Evolutionary conservation across 2,329 filamentous ascomycete genomes (phyloP), one percentile per base, ranked within the genome.

Genomic region (Ceratocystis colombiana): DNA sequence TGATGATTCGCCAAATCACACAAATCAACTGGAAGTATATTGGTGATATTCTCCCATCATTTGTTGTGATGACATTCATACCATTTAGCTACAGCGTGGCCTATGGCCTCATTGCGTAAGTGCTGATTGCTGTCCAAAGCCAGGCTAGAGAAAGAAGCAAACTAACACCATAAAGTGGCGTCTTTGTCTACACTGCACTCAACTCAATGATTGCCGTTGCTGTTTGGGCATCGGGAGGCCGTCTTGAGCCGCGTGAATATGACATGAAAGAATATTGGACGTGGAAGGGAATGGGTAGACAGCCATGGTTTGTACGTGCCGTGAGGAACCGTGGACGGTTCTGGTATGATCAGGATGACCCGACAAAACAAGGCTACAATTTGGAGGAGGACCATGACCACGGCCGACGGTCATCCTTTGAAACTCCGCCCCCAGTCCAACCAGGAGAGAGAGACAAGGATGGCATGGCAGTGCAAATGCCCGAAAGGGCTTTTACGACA

Each of bases 1-100:
- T 90, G 75, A 91, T 91, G 88, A 87, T 88, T 69, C 84, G 86
- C 7, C 86, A 89, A 71, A 86, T 89, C 64, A 85, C 83, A 22
- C 83, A 86, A 64, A 85, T 90, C 76, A 90, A 90, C 75, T 90
- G 88, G 88, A 77, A 79, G 22, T 90, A 89, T 70, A 84, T 89
- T 64, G 88, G 88, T 62, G 88, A 91, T 69, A 85, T 88, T 0
- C 78, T 90, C 2, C 88, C 88, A 0, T 89, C 88, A 0, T 90
- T 90, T 74, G 79, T 90, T 41, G 89, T 88, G 3, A 84, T 90
- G 70, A 83, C 84, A 1, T 83, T 89, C 65, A 90, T 91, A 77
- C 88, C 88, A 0, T 89, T 90, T 73, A 89, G 84, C 69, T 91
- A 90, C 79, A 88, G 85, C 64, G 88, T 89, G 61, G 87, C 88